Conservation (phyloP, 192 early-diverging fungal genomes). For the Backusella westeae region DNA sequence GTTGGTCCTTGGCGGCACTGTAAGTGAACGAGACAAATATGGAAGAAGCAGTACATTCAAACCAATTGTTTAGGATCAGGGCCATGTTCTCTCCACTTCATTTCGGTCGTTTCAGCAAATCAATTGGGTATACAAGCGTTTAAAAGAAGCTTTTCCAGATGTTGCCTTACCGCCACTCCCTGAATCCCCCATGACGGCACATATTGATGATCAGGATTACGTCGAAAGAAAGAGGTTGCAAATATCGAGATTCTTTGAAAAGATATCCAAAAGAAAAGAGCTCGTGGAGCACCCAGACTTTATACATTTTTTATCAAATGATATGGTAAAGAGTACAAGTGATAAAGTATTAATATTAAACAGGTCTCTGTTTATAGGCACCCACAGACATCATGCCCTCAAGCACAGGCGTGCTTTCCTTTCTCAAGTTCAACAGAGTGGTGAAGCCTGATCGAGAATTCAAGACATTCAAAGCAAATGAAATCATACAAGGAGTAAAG, state of each 20-base stretch:
- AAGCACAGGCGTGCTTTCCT: conserved; percentile 39
- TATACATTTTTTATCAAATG: conserved; percentile 51
- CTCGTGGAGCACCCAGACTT: conserved; percentile 37
- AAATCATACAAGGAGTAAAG: conserved; percentile 45
- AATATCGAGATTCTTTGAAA: conserved; percentile 42
- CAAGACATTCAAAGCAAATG: conserved; percentile 43
- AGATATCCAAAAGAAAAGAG: conserved; percentile 37
- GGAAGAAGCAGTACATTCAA: background rate
- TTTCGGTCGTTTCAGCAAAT: conserved; percentile 54
- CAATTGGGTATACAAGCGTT: conserved; percentile 46
- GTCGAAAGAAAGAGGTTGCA: conserved; percentile 53
- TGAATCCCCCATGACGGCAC: conserved; percentile 36
- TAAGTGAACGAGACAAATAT: conserved; percentile 14
- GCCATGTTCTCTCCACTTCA: background rate
- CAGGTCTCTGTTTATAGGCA: conserved; percentile 24
- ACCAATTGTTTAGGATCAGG: background rate
- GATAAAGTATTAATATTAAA: no score
- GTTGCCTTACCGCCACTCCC: conserved; percentile 47
- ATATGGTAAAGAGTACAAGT: conserved; percentile 39
- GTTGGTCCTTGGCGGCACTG: conserved; percentile 38
- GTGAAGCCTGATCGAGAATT: conserved; percentile 45
- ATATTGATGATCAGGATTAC: conserved; percentile 53
- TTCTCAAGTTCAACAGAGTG: conserved; percentile 45
- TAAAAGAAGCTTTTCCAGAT: conserved; percentile 30
- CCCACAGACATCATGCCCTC: conserved; percentile 43